phyloP scores from a whole-genome alignment of 352 stramenopile genomes.

The Phytopythium oedochilum region DNA sequence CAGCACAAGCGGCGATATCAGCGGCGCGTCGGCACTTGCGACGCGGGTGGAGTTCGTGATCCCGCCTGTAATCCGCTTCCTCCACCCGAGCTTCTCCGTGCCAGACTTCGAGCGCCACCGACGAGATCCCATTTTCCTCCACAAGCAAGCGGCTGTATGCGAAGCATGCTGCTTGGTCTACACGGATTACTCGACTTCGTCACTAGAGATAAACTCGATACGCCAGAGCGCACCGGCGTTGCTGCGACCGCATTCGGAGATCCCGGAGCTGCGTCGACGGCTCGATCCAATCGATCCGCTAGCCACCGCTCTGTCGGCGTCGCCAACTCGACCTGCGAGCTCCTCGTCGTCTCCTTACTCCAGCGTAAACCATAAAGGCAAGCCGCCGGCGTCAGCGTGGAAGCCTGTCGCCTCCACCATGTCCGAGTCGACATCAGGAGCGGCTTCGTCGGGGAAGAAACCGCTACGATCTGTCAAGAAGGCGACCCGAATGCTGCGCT shows the following conservation, averaged over 20 bases:
- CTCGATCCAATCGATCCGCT: conserved; percentile 40
- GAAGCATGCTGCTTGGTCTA: conserved; percentile 94
- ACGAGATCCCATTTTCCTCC: conserved; percentile 92
- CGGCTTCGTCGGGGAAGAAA: not conserved
- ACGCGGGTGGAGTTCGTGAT: conserved; percentile 63
- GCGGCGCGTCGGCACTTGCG: not conserved
- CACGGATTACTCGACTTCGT: conserved; percentile 77
- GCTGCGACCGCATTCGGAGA: conserved; percentile 52
- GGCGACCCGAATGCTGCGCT: conserved; percentile 21
- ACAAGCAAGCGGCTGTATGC: conserved; percentile 90
- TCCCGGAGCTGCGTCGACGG: conserved; percentile 31
- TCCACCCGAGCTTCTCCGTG: conserved; percentile 83
- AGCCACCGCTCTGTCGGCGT: conserved; percentile 1
- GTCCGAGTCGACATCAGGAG: not conserved
- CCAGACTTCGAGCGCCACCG: conserved; percentile 88
- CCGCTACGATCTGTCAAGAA: conserved; percentile 1
- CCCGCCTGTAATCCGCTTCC: conserved; percentile 89
- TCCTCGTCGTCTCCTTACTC: conserved; percentile 6
- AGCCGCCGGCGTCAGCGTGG: conserved; percentile 51
- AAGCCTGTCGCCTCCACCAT: conserved; percentile 30
- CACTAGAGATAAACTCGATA: conserved; percentile 70
- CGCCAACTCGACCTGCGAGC: not conserved
- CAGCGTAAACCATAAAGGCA: conserved; percentile 13
- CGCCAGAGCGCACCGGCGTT: conserved; percentile 56
- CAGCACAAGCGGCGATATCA: not conserved